These are phyloP conservation scores for Castanea sativa DNA, from an alignment of 306 rosid species.

Conservation along the genomic window DNA sequence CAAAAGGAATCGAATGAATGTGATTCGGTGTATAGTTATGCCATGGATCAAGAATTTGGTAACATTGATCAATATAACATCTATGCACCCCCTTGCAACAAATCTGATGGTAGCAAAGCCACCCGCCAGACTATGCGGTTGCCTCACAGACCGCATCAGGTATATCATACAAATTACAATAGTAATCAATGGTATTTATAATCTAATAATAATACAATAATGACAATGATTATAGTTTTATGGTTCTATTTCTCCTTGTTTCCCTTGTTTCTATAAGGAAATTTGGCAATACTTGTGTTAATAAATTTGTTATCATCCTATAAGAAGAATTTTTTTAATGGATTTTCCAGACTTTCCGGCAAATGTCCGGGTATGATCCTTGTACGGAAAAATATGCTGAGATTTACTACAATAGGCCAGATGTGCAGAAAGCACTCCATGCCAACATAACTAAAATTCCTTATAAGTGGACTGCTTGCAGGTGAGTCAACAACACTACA, in stretches of 20 bases:
- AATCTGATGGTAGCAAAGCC: conserved; percentile 57
- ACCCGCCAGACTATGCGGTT: conserved; percentile 58
- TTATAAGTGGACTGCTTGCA: conserved; percentile 97
- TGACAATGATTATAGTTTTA: no score
- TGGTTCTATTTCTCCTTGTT: no score
- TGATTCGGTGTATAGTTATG: conserved; percentile 74
- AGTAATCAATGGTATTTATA: not conserved
- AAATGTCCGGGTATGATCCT: conserved; percentile 81
- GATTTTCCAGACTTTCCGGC: conserved; percentile 39
- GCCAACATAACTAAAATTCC: conserved; percentile 79
- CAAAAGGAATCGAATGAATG: conserved; percentile 85
- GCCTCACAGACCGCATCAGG: conserved; percentile 72
- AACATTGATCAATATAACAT: conserved; percentile 97
- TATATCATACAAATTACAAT: not conserved
- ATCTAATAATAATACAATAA: not conserved
- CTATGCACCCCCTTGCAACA: conserved; percentile 88
- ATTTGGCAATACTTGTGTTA: not conserved
- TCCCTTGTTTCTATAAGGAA: not conserved
- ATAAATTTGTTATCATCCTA: not conserved
- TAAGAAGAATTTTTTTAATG: not conserved
- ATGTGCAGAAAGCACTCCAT: conserved; percentile 92
- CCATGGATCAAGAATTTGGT: conserved; percentile 94
- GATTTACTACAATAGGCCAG: conserved; percentile 76
- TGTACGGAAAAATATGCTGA: conserved; percentile 96
- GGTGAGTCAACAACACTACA: conserved; percentile 30